A percentile compares a stretch with the other conserved stretches of the same genome.
These are phyloP conservation scores for Citrullus mucosospermus DNA, from an alignment of 306 rosid genomes.

Conservation along the genomic window DNA sequence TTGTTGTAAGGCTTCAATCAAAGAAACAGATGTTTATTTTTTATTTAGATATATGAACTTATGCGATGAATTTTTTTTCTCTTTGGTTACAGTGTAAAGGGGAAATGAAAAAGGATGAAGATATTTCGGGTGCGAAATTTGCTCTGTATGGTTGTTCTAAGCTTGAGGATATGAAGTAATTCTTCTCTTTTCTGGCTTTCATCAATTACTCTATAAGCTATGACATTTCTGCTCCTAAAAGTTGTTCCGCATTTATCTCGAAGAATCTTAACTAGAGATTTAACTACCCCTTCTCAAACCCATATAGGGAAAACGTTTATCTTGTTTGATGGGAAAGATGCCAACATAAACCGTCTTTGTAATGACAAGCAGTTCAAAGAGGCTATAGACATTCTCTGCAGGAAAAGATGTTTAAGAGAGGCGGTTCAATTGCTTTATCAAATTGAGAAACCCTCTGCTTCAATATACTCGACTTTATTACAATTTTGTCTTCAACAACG, in stretches of 20 bases:
- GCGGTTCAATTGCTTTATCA: slow-evolving; percentile 31
- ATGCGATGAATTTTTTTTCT: not conserved
- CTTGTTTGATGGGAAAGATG: slow-evolving; percentile 20
- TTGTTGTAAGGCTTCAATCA: too few species aligned
- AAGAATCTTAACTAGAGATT: not conserved
- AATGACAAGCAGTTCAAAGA: slow-evolving; percentile 22
- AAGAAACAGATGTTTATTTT: too few species aligned
- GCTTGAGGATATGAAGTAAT: not conserved
- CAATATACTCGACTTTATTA: slow-evolving; percentile 32
- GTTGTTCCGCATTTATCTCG: not conserved
- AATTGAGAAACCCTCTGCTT: slow-evolving; percentile 26
- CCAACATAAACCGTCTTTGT: slow-evolving; percentile 19
- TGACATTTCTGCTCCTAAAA: not conserved
- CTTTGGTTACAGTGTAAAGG: not conserved
- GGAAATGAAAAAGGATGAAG: not conserved
- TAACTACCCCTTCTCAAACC: not conserved
- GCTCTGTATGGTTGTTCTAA: not conserved
- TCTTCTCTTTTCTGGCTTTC: not conserved
- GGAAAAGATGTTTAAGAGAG: slow-evolving; percentile 34
- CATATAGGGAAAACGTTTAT: not conserved
- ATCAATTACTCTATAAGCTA: slow-evolving; percentile 1
- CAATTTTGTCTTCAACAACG: slow-evolving; percentile 33
- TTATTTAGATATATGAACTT: too few species aligned
- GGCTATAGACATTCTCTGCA: slow-evolving; percentile 32
- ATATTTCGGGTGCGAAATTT: not conserved